Percentiles rank a stretch among this genome's conserved stretches.
These are phyloP conservation scores for Cyberlindnera mycetangii DNA, from an alignment of 805 yeast species.

Conservation along the genomic window DNA sequence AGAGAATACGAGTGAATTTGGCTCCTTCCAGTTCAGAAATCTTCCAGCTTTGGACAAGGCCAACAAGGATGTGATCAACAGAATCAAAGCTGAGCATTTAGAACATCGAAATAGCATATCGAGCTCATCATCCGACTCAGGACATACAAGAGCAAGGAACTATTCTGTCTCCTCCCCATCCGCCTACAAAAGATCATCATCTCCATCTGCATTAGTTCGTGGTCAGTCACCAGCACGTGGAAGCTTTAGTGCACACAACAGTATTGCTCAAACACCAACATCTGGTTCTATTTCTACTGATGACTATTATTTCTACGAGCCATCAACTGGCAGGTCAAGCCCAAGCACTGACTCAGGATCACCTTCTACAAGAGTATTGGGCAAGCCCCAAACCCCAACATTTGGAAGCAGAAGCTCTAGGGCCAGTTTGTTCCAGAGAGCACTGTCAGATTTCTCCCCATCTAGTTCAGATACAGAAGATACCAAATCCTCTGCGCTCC, in stretches of 20 bases:
- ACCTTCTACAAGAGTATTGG: constrained; percentile 20
- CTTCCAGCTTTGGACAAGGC: constrained; percentile 89
- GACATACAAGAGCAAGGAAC: constrained; percentile 27
- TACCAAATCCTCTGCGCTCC: constrained; percentile 44
- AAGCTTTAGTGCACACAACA: constrained; percentile 19
- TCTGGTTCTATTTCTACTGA: constrained; percentile 34
- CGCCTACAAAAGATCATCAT: constrained; percentile 45
- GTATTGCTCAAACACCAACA: constrained; percentile 24
- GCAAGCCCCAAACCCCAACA: constrained; percentile 25
- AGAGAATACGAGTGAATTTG: constrained; percentile 70
- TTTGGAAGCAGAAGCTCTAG: constrained; percentile 21
- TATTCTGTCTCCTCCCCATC: constrained; percentile 32
- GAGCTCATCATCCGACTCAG: constrained; percentile 36
- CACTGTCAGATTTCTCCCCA: constrained; percentile 40
- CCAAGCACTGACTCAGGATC: constrained; percentile 33
- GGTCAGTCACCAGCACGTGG: constrained; percentile 33
- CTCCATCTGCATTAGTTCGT: constrained; percentile 36
- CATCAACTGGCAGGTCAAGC: constrained; percentile 32
- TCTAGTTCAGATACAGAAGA: constrained; percentile 69
- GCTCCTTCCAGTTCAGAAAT: constrained; percentile 88
- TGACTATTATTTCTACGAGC: constrained; percentile 27
- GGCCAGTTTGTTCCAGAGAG: constrained; percentile 22
- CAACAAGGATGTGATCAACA: constrained; percentile 85
- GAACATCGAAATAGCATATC: constrained; percentile 37
- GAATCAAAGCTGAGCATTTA: constrained; percentile 80